Percentiles rank a stretch among this genome's conserved stretches.
These are phyloP conservation scores for Acer saccharum DNA, from an alignment of 345 rosid genomes.

Conservation along the genomic window DNA sequence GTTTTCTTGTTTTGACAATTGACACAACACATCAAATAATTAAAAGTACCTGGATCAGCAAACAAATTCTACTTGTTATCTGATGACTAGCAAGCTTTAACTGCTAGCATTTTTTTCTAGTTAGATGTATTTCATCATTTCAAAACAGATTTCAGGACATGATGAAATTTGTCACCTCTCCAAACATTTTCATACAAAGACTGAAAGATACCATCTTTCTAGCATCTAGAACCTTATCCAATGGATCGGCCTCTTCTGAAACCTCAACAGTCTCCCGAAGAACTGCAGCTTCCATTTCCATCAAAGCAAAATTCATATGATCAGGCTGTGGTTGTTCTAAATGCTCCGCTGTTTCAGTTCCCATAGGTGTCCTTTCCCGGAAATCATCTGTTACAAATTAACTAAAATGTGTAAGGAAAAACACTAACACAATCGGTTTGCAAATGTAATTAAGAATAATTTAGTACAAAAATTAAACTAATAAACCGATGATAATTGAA, in stretches of 20 bases:
- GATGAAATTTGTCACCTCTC: too few species aligned
- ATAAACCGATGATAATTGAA: background rate
- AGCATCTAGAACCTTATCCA: conserved; percentile 61
- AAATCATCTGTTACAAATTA: conserved; percentile 37
- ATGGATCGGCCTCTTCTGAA: conserved; percentile 46
- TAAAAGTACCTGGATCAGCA: background rate
- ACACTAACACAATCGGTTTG: background rate
- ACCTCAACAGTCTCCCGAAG: conserved; percentile 35
- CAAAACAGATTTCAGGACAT: background rate
- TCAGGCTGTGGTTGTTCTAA: conserved; percentile 44
- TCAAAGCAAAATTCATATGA: conserved; percentile 21
- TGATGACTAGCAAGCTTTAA: background rate
- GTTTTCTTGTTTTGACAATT: background rate
- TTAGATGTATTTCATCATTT: background rate
- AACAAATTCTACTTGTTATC: background rate
- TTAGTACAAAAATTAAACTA: background rate
- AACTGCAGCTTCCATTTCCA: conserved; percentile 46
- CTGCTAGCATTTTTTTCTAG: background rate
- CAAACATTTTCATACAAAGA: background rate
- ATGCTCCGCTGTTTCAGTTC: conserved; percentile 41
- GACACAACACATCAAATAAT: background rate
- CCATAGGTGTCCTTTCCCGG: conserved; percentile 35
- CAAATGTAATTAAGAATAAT: background rate
- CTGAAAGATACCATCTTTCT: background rate
- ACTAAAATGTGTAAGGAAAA: background rate